phyloP scores from a whole-genome alignment of 192 early-diverging fungal species.

The Coemansia erecta region DNA sequence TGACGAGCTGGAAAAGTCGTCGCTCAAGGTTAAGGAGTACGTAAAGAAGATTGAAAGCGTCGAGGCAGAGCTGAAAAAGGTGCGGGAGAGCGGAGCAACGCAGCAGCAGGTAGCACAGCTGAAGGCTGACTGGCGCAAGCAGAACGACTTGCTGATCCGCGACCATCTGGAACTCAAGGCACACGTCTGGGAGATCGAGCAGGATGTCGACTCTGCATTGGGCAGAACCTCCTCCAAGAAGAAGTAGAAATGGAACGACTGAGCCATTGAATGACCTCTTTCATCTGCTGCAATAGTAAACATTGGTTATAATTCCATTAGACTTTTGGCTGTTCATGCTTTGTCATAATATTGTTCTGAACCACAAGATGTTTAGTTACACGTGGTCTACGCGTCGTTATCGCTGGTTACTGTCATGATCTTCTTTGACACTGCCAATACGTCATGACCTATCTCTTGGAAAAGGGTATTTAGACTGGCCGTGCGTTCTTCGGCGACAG shows the following conservation, averaged over 20 bases:
- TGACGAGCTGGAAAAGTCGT: constrained; percentile 74
- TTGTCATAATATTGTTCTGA: too few species aligned
- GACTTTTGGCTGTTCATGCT: too few species aligned
- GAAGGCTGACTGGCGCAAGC: constrained; percentile 53
- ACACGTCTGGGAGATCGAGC: constrained; percentile 69
- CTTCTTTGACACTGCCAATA: too few species aligned
- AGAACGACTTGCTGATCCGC: constrained; percentile 68
- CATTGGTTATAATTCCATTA: too few species aligned
- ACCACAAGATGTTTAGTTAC: too few species aligned
- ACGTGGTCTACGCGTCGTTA: too few species aligned
- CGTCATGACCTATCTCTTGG: too few species aligned
- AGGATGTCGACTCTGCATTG: constrained; percentile 46
- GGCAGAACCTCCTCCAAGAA: constrained; percentile 18
- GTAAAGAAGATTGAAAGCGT: constrained; percentile 75
- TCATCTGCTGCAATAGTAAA: too few species aligned
- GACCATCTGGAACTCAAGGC: constrained; percentile 84
- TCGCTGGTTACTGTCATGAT: too few species aligned
- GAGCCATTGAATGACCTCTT: background rate
- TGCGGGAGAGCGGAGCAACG: constrained; percentile 60
- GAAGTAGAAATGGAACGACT: background rate
- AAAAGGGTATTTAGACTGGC: too few species aligned
- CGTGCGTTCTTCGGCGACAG: too few species aligned
- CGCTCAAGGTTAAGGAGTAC: constrained; percentile 73
- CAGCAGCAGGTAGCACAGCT: constrained; percentile 52
- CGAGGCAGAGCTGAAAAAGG: constrained; percentile 60